Evolutionary conservation across 495 filamentous ascomycete species (phyloP).

Genomic region (Lichenothelia convexa): DNA sequence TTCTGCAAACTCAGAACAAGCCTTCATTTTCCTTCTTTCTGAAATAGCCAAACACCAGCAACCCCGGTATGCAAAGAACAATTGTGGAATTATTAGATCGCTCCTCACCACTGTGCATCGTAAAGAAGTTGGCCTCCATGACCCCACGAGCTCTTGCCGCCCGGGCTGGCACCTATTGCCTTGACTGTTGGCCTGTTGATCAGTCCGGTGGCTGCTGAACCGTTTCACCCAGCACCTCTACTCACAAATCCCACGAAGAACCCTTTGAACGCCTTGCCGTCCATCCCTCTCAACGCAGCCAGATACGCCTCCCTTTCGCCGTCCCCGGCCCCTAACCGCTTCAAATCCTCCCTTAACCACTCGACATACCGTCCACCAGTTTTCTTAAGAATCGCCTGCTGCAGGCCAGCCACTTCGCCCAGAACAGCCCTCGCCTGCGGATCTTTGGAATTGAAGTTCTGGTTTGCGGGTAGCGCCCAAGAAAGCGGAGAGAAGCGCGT

Average conservation of each 20-base stretch:
- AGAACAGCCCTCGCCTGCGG: slow-evolving; percentile 71
- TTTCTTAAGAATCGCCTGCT: slow-evolving; percentile 76
- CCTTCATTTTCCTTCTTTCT: too few species aligned
- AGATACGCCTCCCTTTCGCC: slow-evolving; percentile 5
- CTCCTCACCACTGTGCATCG: too few species aligned
- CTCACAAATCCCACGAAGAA: slow-evolving; percentile 20
- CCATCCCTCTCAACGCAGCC: slow-evolving; percentile 12
- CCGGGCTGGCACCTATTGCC: too few species aligned
- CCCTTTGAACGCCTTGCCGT: slow-evolving; percentile 16
- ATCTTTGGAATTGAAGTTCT: slow-evolving; percentile 64
- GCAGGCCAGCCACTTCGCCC: slow-evolving; percentile 62
- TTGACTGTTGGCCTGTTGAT: too few species aligned
- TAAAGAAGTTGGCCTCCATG: too few species aligned
- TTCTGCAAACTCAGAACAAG: too few species aligned
- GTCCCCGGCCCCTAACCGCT: slow-evolving; percentile 23
- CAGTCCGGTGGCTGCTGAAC: too few species aligned
- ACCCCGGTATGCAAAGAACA: too few species aligned
- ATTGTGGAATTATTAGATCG: too few species aligned
- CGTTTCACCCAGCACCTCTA: too few species aligned
- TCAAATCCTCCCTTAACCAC: slow-evolving; percentile 39
- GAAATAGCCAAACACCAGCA: too few species aligned
- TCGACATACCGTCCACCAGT: slow-evolving; percentile 45
- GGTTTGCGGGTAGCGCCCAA: slow-evolving; percentile 64
- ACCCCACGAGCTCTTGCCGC: too few species aligned
- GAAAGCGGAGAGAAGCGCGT: slow-evolving; percentile 69